These are phyloP conservation scores for Staphylotrichum longicolle DNA, from an alignment of 495 filamentous ascomycete species.

Conservation along the genomic window DNA sequence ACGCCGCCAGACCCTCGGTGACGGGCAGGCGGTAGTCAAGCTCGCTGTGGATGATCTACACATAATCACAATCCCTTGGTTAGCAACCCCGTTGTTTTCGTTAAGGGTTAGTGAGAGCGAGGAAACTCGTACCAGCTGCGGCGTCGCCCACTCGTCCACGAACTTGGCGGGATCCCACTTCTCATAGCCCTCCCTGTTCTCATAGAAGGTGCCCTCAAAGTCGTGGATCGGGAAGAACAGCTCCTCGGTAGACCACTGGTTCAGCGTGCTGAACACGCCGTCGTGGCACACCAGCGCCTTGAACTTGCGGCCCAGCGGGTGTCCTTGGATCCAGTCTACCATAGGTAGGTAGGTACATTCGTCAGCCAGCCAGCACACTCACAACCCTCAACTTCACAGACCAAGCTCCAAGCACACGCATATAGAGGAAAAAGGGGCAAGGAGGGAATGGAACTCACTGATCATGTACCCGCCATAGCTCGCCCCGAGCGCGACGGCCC, in stretches of 20 bases:
- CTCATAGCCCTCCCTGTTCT: slow-evolving; percentile 67
- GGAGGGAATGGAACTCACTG: slow-evolving; percentile 41
- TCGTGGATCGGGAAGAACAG: slow-evolving; percentile 88
- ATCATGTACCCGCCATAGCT: slow-evolving; percentile 89
- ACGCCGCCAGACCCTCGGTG: slow-evolving; percentile 77
- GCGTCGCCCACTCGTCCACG: slow-evolving; percentile 72
- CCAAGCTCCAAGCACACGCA: background rate
- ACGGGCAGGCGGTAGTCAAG: slow-evolving; percentile 88
- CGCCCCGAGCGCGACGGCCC: slow-evolving; percentile 79
- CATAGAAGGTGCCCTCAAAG: slow-evolving; percentile 73
- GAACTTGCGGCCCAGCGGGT: slow-evolving; percentile 71
- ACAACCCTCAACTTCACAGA: background rate
- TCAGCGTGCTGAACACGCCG: slow-evolving; percentile 77
- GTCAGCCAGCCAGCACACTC: slow-evolving; percentile 12
- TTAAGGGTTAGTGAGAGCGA: background rate
- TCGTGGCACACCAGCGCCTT: slow-evolving; percentile 90
- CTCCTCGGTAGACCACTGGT: slow-evolving; percentile 76
- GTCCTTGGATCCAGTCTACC: slow-evolving; percentile 68
- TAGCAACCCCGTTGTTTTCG: background rate
- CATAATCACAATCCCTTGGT: background rate
- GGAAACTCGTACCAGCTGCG: slow-evolving; percentile 55
- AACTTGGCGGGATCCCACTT: slow-evolving; percentile 77
- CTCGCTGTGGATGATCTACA: slow-evolving; percentile 78
- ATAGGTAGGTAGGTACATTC: too few relatives aligned
- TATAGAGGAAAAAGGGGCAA: background rate